Evolutionary conservation across 2,329 filamentous ascomycete genomes (phyloP).

Genomic region (Cytospora mali): DNA sequence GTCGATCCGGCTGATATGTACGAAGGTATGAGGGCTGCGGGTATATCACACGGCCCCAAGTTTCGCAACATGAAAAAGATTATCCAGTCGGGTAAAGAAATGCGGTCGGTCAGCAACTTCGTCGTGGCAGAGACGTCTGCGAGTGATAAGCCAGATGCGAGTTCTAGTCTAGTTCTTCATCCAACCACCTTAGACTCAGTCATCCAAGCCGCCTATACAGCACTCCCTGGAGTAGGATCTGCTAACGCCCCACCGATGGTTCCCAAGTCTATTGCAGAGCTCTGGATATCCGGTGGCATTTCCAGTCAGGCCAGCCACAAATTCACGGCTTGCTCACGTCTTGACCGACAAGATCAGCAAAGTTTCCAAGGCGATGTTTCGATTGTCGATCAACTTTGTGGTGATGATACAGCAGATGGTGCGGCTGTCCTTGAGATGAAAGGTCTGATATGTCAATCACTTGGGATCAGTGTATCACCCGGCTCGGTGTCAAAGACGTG

Average conservation of each 20-base stretch:
- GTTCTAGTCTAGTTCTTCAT: slow-evolving; percentile 28
- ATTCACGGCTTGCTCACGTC: background rate
- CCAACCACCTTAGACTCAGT: slow-evolving; percentile 34
- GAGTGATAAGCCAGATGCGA: background rate
- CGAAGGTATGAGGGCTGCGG: slow-evolving; percentile 22
- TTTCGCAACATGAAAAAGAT: slow-evolving; percentile 31
- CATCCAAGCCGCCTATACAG: slow-evolving; percentile 25
- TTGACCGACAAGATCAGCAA: background rate
- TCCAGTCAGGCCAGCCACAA: background rate
- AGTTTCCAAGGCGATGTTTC: background rate
- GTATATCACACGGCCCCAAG: slow-evolving; percentile 30
- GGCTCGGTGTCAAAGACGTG: background rate
- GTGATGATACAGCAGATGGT: background rate
- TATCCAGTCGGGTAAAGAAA: background rate
- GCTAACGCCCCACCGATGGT: background rate
- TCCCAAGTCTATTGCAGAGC: background rate
- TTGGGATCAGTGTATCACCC: background rate
- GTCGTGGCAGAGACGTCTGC: background rate
- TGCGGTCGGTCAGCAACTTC: slow-evolving; percentile 10
- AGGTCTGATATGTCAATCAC: background rate
- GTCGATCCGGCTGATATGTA: slow-evolving; percentile 31
- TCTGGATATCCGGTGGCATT: background rate
- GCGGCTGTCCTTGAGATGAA: background rate
- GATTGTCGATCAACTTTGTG: background rate
- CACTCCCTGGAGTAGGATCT: slow-evolving; percentile 8